Evolutionary conservation across 768 basidiomycete species (phyloP), one percentile per base, ranked within the genome.

Genomic region (Cystofilobasidium macerans): DNA sequence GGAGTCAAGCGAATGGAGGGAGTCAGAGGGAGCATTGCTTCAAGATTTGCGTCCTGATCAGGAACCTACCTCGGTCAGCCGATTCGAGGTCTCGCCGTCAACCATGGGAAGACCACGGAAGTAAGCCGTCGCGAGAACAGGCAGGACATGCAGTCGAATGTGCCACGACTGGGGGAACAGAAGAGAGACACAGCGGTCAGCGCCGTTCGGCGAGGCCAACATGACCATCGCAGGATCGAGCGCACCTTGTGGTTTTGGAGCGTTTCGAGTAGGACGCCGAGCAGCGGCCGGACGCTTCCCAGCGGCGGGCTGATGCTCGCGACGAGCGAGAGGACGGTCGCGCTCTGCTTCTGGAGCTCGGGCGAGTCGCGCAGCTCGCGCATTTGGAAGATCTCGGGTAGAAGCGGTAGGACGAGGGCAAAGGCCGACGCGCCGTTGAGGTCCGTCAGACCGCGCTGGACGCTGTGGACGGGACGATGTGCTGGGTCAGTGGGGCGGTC

Each of bases 41-140:
- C 3, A 40, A 57, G 38, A 45, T 40, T 64, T 13, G 28, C 32
- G 35, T 13, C 8, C 28, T 43, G 24, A 6, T 18, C 43, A 26
- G 18, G 35, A 26, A 43, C 65, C 35, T 35, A 88, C 84, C 67
- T 89, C 88, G 84, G 91, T 85, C 68, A 90, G 83, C 71, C 81
- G 83, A 33, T 82, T 79, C 54, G 88, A 81, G 42, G 83, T 83
- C 24, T 80, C 77, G 57, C 85, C 81, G 42, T 88, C 83, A 57
- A 93, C 83, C 62, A 85, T 82, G 67, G 90, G 77, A 64, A 93
- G 81, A 73, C 93, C 91, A 56, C 90, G 83, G 76, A 91, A 93
- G 79, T 90, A 93, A 76, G 93, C 89, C 40, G 91, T 85, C 35
- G 89, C 85, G 68, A 95, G 77, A 33, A 87, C 85, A n/a, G 91